Percentiles rank a stretch among this genome's conserved stretches.
These are phyloP conservation scores for Neurospora sp. DNA, from an alignment of 495 filamentous ascomycete species.

Conservation along the genomic window DNA sequence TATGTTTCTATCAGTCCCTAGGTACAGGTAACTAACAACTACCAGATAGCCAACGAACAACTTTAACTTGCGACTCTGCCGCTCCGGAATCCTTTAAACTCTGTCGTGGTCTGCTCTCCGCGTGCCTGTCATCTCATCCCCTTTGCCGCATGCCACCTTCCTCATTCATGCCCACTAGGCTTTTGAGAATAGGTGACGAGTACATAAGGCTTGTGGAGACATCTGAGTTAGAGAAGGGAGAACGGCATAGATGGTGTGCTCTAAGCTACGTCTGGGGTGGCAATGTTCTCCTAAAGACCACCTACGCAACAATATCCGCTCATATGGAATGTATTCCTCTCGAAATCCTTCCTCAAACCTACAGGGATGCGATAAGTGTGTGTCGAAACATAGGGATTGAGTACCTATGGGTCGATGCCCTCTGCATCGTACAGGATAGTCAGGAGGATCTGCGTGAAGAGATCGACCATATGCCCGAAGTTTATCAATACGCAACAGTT, in stretches of 20 bases:
- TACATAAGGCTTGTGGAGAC: neutral
- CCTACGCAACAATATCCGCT: neutral
- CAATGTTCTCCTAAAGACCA: neutral
- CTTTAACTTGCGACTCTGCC: neutral
- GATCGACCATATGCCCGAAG: neutral
- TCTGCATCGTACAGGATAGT: conserved; percentile 1
- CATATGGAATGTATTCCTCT: neutral
- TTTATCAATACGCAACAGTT: neutral
- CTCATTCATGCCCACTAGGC: neutral
- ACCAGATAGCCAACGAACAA: neutral
- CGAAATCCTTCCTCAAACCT: neutral
- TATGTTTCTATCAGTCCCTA: no score
- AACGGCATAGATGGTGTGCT: neutral
- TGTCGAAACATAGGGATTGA: neutral
- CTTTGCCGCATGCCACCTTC: neutral
- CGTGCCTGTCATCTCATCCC: neutral
- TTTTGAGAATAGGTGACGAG: no score
- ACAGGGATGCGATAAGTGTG: neutral
- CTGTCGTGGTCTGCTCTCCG: neutral
- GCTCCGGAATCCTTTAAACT: neutral
- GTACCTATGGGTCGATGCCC: conserved; percentile 1
- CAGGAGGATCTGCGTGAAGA: neutral
- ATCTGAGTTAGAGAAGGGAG: neutral
- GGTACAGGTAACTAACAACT: neutral
- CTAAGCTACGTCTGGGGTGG: conserved; percentile 3